Evolutionary conservation across 1,139 yeast genomes (phyloP).

Genomic region (Yamadazyma siamensis): DNA sequence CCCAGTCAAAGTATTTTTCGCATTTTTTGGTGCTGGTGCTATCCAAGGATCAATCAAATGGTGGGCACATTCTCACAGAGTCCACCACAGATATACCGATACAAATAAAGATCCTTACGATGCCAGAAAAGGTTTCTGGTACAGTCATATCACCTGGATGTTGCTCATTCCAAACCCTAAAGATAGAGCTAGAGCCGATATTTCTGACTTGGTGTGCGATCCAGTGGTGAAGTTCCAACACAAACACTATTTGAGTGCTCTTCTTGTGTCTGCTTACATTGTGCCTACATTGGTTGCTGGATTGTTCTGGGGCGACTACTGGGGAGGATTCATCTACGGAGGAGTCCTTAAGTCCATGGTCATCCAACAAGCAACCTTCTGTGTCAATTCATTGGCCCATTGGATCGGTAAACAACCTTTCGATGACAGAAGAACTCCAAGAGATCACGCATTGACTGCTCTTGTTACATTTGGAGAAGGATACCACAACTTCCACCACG

Average conservation of each 20-base stretch:
- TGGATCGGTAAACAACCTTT: conserved; percentile 98
- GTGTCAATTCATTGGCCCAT: conserved; percentile 97
- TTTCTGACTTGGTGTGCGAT: conserved; percentile 85
- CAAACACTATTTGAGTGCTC: conserved; percentile 74
- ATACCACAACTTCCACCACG: conserved; percentile 98
- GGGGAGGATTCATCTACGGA: conserved; percentile 90
- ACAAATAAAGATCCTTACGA: conserved; percentile 96
- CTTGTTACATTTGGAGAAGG: conserved; percentile 97
- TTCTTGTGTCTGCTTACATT: conserved; percentile 65
- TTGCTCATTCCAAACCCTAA: conserved; percentile 89
- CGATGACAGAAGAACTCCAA: conserved; percentile 95
- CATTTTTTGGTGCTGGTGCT: conserved; percentile 90
- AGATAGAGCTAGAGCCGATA: conserved; percentile 93
- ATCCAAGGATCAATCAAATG: conserved; percentile 97
- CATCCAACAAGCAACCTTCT: conserved; percentile 97
- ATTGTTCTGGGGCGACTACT: conserved; percentile 78
- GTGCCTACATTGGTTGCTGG: conserved; percentile 80
- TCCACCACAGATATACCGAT: conserved; percentile 97
- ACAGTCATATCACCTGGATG: conserved; percentile 98
- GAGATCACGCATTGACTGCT: conserved; percentile 94
- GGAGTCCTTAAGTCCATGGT: conserved; percentile 80
- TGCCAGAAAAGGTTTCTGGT: conserved; percentile 95
- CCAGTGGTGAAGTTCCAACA: conserved; percentile 92
- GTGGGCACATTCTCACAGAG: conserved; percentile 98
- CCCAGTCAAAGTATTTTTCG: conserved; percentile 70